These are phyloP conservation scores for Ophiobolus disseminans DNA, from an alignment of 2,329 filamentous ascomycete genomes.

Conservation along the genomic window DNA sequence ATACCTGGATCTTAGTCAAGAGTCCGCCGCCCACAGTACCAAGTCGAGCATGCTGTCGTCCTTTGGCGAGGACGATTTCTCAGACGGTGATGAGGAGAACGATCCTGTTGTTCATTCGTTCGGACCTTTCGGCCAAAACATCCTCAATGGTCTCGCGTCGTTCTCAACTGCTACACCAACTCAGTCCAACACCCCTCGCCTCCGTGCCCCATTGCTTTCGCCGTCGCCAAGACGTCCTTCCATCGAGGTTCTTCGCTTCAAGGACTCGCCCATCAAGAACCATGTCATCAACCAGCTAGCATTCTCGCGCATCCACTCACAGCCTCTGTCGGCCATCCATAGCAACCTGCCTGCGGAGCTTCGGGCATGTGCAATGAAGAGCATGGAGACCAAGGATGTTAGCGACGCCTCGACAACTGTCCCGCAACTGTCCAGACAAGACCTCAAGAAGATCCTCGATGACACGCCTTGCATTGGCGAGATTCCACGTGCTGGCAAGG, in stretches of 20 bases:
- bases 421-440: constrained; percentile 45
- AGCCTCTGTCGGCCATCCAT: constrained; percentile 87
- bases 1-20: constrained; percentile 27
- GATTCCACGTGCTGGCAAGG: constrained; percentile 89
- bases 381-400: constrained; percentile 28
- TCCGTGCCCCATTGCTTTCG: constrained; percentile 34
- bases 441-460: constrained; percentile 76
- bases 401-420: constrained; percentile 28
- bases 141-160: constrained; percentile 81
- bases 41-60: constrained; percentile 40
- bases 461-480: constrained; percentile 81
- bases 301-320: constrained; percentile 90
- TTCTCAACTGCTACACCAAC: constrained; percentile 71
- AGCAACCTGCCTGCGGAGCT: constrained; percentile 76
- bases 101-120: constrained; percentile 93
- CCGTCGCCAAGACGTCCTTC: constrained; percentile 41
- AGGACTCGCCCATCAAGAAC: constrained; percentile 68
- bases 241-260: constrained; percentile 36
- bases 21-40: constrained; percentile 18
- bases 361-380: constrained; percentile 45
- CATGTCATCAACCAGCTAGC: constrained; percentile 95
- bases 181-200: constrained; percentile 38
- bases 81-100: constrained; percentile 85
- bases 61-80: constrained; percentile 65
- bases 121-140: constrained; percentile 84